Percentiles rank a stretch among this genome's conserved stretches.
Evolutionary conservation across 345 rosid genomes (phyloP).

Genomic region (Linum tenue): DNA sequence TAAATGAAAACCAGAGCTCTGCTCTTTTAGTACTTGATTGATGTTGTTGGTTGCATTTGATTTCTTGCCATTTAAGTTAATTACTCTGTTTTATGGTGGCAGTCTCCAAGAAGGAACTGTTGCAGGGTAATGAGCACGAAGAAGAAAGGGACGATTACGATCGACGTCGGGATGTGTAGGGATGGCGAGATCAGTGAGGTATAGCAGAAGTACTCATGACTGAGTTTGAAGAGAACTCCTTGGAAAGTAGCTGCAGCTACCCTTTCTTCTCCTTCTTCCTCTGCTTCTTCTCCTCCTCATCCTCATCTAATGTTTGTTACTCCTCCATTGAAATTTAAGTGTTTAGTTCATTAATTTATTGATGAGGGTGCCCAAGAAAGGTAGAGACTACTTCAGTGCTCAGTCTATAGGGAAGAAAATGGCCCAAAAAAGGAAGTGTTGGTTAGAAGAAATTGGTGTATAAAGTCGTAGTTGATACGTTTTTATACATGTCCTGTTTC

Average conservation of each 20-base stretch:
- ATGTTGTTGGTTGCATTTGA: not conserved
- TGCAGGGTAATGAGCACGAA: constrained; percentile 59
- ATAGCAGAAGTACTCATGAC: constrained; percentile 12
- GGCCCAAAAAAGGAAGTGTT: no score
- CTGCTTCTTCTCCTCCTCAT: not conserved
- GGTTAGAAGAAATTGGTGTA: no score
- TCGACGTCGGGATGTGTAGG: constrained; percentile 69
- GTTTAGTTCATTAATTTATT: not conserved
- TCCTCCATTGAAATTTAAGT: constrained; percentile 10
- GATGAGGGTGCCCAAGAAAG: not conserved
- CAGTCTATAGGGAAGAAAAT: not conserved
- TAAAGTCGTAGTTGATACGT: no score
- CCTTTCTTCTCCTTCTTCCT: not conserved
- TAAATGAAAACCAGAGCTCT: not conserved
- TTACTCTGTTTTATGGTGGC: not conserved
- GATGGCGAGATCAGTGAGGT: constrained; percentile 69
- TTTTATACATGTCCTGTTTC: no score
- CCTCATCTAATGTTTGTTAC: not conserved
- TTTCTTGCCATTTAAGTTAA: not conserved
- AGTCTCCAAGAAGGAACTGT: constrained; percentile 93
- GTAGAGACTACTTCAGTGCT: not conserved
- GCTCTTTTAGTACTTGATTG: not conserved
- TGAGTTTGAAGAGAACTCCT: not conserved
- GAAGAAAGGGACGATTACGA: constrained; percentile 48
- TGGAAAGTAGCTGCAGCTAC: not conserved